phyloP scores from a whole-genome alignment of 176 grass and related monocot species.

The Oryza coarctata region DNA sequence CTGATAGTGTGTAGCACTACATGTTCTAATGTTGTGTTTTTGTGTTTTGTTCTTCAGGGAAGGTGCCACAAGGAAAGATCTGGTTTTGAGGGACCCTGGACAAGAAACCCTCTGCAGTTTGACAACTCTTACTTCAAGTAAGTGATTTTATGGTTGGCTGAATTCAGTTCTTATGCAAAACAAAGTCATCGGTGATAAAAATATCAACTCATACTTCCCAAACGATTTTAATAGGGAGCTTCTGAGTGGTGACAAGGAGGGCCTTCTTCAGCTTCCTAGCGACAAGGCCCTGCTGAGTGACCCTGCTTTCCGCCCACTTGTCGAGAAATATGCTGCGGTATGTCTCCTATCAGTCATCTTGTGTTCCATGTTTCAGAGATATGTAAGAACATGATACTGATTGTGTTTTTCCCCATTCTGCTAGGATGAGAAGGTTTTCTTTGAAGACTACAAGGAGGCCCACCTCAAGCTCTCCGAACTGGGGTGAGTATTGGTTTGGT shows the following conservation, averaged over 20 bases:
- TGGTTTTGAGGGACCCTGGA: conserved; percentile 89
- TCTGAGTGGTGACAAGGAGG: conserved; percentile 86
- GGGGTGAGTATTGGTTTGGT: conserved; percentile 37
- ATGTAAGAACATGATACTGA: background rate
- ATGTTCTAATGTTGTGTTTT: background rate
- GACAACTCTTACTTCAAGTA: conserved; percentile 85
- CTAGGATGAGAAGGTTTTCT: conserved; percentile 93
- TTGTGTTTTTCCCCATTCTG: background rate
- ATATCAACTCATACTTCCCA: background rate
- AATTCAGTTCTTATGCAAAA: background rate
- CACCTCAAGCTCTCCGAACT: conserved; percentile 91
- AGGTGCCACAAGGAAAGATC: conserved; percentile 87
- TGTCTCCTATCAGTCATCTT: background rate
- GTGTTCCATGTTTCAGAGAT: background rate
- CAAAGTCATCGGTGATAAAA: background rate
- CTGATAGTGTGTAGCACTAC: background rate
- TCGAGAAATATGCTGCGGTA: conserved; percentile 87
- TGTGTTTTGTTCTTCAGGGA: conserved; percentile 42
- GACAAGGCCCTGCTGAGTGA: conserved; percentile 81
- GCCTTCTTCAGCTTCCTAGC: conserved; percentile 79
- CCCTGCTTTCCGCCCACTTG: conserved; percentile 70
- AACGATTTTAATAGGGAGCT: conserved; percentile 53
- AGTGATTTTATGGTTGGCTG: background rate
- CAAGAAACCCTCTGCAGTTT: conserved; percentile 64
- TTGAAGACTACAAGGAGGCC: conserved; percentile 75